These are phyloP conservation scores for Arthrobotrys megalospora DNA, from an alignment of 2,329 filamentous ascomycete genomes.

Conservation along the genomic window DNA sequence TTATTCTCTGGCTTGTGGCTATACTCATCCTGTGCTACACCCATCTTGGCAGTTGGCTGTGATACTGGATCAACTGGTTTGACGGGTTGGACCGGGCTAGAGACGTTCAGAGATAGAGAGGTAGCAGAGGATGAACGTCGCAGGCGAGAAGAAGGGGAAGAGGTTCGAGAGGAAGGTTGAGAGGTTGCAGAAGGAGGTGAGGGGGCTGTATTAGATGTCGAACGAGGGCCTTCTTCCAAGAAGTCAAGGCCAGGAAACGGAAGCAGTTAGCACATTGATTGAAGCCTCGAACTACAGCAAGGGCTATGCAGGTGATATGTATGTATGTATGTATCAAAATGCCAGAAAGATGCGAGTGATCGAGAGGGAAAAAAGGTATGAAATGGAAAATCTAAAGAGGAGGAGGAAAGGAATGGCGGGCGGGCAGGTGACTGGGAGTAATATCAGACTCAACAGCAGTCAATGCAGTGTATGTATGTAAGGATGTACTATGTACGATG, in stretches of 20 bases:
- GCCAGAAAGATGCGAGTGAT: constrained; percentile 42
- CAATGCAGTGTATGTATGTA: not conserved
- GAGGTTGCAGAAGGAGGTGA: constrained; percentile 51
- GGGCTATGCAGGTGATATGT: constrained; percentile 58
- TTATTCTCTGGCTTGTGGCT: constrained; percentile 52
- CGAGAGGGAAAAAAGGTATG: constrained; percentile 10
- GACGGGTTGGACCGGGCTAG: constrained; percentile 29
- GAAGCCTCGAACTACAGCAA: constrained; percentile 47
- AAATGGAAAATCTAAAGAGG: constrained; percentile 17
- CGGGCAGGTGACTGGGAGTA: constrained; percentile 45
- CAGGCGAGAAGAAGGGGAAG: constrained; percentile 51
- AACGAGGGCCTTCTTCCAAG: constrained; percentile 38
- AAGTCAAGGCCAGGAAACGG: constrained; percentile 43
- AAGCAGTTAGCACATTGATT: constrained; percentile 59
- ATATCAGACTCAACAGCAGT: constrained; percentile 6
- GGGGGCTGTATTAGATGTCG: constrained; percentile 58
- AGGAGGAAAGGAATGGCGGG: constrained; percentile 31
- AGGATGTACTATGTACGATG: not conserved
- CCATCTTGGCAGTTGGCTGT: constrained; percentile 55
- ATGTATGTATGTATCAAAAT: constrained; percentile 51
- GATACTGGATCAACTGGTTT: constrained; percentile 50
- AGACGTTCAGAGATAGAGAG: constrained; percentile 40
- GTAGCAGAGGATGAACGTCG: constrained; percentile 58
- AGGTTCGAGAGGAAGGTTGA: constrained; percentile 58
- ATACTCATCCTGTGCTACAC: constrained; percentile 59